A percentile compares a stretch with the other conserved stretches of the same genome.
phyloP scores from a whole-genome alignment of 2,329 filamentous ascomycete genomes.

The Hawksworthiomyces lignivorus region DNA sequence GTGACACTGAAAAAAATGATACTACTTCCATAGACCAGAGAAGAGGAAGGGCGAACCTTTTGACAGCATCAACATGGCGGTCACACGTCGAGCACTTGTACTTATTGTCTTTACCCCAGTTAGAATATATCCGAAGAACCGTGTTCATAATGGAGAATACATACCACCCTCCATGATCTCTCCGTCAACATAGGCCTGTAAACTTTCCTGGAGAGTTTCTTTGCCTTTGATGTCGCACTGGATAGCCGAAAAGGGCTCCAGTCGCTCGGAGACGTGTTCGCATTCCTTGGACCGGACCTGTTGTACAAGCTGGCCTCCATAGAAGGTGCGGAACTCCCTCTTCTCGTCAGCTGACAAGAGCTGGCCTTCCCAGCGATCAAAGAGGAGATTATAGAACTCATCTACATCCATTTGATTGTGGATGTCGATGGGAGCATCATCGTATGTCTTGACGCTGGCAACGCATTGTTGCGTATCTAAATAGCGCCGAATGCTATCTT shows the following conservation, averaged over 20 bases:
- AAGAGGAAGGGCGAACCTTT: slow-evolving; percentile 48
- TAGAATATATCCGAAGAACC: slow-evolving; percentile 9
- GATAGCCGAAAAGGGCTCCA: slow-evolving; percentile 88
- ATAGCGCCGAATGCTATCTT: slow-evolving; percentile 67
- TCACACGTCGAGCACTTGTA: slow-evolving; percentile 94
- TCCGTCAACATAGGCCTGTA: slow-evolving; percentile 91
- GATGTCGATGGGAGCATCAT: slow-evolving; percentile 76
- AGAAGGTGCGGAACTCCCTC: slow-evolving; percentile 70
- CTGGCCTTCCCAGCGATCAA: slow-evolving; percentile 84
- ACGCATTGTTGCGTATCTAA: slow-evolving; percentile 69
- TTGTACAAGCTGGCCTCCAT: slow-evolving; percentile 84
- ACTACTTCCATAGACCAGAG: not conserved
- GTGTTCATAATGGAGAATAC: slow-evolving; percentile 15
- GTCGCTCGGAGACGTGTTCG: slow-evolving; percentile 80
- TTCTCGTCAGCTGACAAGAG: slow-evolving; percentile 62
- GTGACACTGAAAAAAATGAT: not conserved
- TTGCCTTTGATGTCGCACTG: slow-evolving; percentile 97
- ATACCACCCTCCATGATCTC: slow-evolving; percentile 87
- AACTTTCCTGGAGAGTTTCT: slow-evolving; percentile 70
- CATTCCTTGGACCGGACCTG: slow-evolving; percentile 96
- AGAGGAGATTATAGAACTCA: slow-evolving; percentile 91
- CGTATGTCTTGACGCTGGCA: slow-evolving; percentile 70
- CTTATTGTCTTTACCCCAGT: slow-evolving; percentile 62
- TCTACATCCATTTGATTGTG: slow-evolving; percentile 96
- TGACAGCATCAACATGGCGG: slow-evolving; percentile 84